Evolutionary conservation across 2,329 filamentous ascomycete species (phyloP), one percentile per base, ranked within the genome.

Genomic region (Trichoderma brevicompactum): DNA sequence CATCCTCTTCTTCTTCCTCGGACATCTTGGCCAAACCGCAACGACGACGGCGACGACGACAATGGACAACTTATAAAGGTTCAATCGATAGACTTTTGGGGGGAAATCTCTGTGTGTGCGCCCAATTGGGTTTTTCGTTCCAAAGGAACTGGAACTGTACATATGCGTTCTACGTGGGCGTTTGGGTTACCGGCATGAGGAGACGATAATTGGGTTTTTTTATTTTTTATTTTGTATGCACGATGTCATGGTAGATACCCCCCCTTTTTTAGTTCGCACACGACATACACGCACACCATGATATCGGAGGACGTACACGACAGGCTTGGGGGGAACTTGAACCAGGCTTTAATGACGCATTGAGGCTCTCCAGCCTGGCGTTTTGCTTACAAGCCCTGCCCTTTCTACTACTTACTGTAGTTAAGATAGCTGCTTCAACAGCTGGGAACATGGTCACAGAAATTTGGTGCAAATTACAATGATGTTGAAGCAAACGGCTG

Each of bases 181-280:
- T 60, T 65, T 61, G 59, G 60, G 10, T 32, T 38, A 40, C 36
- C 43, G 36, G 62, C 44, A 9, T 59, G 34, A 65, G 53, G 41
- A 17, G 46, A 55, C 28, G 32, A 17, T 32, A 15, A 53, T 28
- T 28, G 23, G 23, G 23, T 38, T 53, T 41, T 38, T 36, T 36
- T 7, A 9, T 46, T 43, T 59, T 38, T 59, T 38, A 8, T 43
- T n/a, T 34, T 48, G 36, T 34, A 36, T 44, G 62, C 19, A 59
- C 40, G 46, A 17, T 46, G 36, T 7, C 54, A 65, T 23, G 38
- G 41, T 65, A 65, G 63, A 61, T 65, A 63, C 64, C 58, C 46
- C 49, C 61, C 23, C 23, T 28, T 28, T 28, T 28, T 28, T 10
- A 15, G 59, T 46, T 56, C 50, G 55, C 64, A 56, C 50, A 60